Percentiles rank a stretch among this genome's conserved stretches.
Evolutionary conservation across 495 filamentous ascomycete species (phyloP).

Genomic region (Xylaria longipes): DNA sequence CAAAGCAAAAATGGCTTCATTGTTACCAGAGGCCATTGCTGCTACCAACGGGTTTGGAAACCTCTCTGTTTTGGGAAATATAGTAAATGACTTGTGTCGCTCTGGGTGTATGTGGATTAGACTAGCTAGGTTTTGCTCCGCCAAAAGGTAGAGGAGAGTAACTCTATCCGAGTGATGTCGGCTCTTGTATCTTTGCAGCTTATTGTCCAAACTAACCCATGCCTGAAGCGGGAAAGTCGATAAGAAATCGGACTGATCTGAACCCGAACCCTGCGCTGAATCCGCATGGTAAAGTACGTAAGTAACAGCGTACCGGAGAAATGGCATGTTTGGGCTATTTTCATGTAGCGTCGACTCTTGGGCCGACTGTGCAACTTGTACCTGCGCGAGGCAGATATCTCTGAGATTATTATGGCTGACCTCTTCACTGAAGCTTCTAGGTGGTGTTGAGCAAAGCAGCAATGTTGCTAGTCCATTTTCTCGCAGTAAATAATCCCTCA

Average conservation of each 20-base stretch:
- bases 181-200: not conserved
- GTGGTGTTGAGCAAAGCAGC: not conserved
- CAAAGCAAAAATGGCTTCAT: not conserved
- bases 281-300: not conserved
- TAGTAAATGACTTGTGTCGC: not conserved
- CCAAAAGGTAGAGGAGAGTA: not conserved
- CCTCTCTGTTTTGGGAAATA: not conserved
- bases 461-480: not conserved
- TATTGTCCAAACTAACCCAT: not conserved
- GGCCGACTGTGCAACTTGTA: not conserved
- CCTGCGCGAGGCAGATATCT: not conserved
- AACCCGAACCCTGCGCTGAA: not conserved
- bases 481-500: constrained; percentile 42
- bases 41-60: not conserved
- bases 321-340: not conserved
- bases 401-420: not conserved
- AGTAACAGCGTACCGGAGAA: not conserved
- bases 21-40: not conserved
- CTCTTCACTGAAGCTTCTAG: not conserved
- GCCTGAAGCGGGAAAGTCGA: not conserved
- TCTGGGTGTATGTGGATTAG: constrained; percentile 5
- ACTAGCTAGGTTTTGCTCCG: not conserved
- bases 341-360: not conserved
- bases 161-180: not conserved
- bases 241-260: not conserved